A percentile compares a stretch with the other conserved stretches of the same genome.
Conservation (phyloP, 306 rosid species). For the Herpetospermum pedunculosum region DNA sequence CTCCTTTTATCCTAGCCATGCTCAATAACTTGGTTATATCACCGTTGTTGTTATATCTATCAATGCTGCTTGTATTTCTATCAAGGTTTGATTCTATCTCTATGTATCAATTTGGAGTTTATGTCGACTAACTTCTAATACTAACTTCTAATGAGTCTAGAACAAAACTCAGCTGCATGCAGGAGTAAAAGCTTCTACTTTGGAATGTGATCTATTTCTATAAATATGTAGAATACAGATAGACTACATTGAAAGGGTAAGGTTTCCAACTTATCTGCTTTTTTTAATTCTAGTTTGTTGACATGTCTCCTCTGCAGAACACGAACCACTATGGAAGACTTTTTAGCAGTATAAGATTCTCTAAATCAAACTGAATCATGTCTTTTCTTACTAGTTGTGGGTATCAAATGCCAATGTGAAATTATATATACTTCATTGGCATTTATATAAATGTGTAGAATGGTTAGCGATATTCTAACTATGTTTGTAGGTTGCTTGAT, state of each 20-base stretch:
- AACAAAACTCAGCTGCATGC: not conserved
- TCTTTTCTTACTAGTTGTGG: not conserved
- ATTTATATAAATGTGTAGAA: not conserved
- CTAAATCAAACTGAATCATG: not conserved
- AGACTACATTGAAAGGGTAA: not conserved
- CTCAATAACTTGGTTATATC: not conserved
- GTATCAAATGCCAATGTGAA: not conserved
- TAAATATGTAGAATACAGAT: not conserved
- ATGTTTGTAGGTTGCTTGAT: not conserved
- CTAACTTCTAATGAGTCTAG: not conserved
- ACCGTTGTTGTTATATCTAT: not conserved
- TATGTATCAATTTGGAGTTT: not conserved
- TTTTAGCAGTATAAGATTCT: not conserved
- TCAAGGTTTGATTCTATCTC: not conserved
- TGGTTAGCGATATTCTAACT: not conserved
- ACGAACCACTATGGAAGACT: not conserved
- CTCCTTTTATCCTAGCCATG: conserved; percentile 10
- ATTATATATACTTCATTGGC: not conserved
- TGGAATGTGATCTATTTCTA: not conserved
- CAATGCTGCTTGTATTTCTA: not conserved
- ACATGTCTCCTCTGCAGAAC: not conserved
- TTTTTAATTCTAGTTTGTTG: not conserved
- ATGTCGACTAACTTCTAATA: not conserved
- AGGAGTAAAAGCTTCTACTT: not conserved
- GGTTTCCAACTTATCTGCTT: not conserved